Evolutionary conservation across 495 filamentous ascomycete genomes (phyloP).

Genomic region (Penicillium soppii): DNA sequence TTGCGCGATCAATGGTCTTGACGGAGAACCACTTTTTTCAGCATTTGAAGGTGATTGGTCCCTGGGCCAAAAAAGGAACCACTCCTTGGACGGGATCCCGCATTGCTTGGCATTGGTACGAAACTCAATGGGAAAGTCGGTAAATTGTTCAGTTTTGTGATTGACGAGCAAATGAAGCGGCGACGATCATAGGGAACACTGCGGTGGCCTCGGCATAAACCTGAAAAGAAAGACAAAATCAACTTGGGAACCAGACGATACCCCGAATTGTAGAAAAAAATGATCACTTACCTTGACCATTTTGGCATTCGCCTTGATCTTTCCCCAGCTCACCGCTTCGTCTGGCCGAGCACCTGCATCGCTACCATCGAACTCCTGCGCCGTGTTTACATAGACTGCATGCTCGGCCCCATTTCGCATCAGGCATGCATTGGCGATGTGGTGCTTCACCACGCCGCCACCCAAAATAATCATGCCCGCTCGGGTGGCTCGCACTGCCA

Average conservation of each 20-base stretch:
- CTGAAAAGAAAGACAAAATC: conserved; percentile 29
- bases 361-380: conserved; percentile 93
- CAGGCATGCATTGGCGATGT: conserved; percentile 93
- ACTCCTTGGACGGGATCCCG: conserved; percentile 12
- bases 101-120: conserved; percentile 9
- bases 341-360: conserved; percentile 95
- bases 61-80: not conserved
- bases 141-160: conserved; percentile 9
- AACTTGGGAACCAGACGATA: no score
- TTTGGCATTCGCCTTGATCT: conserved; percentile 84
- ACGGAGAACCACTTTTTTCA: conserved; percentile 1
- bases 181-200: conserved; percentile 91
- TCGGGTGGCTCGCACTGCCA: conserved; percentile 77
- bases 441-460: conserved; percentile 91
- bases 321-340: conserved; percentile 97
- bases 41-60: not conserved
- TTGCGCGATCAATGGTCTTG: not conserved
- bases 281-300: conserved; percentile 70
- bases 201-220: conserved; percentile 92
- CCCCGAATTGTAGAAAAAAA: no score
- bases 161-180: conserved; percentile 76
- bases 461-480: conserved; percentile 94
- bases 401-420: conserved; percentile 97
- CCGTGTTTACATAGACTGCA: conserved; percentile 96
- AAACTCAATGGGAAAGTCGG: not conserved